Percentiles rank a stretch among this genome's conserved stretches.
These are phyloP conservation scores for Aureobasidium sp. DNA, from an alignment of 2,329 filamentous ascomycete species.

Conservation along the genomic window DNA sequence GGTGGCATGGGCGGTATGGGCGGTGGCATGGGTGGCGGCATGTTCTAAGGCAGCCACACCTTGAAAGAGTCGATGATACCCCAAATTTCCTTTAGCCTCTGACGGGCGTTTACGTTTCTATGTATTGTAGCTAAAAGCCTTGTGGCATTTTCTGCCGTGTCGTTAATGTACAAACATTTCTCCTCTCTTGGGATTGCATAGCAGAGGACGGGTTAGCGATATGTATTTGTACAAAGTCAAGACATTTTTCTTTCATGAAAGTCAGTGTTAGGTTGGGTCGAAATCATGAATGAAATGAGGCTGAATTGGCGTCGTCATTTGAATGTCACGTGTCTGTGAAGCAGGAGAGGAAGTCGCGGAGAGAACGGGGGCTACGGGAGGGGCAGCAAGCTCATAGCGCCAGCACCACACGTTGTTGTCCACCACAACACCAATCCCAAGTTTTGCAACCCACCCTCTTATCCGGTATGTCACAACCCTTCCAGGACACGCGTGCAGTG, in stretches of 20 bases:
- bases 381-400: neutral
- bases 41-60: conserved; percentile 45
- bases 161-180: conserved; percentile 12
- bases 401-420: neutral
- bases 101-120: conserved; percentile 2
- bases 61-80: conserved; percentile 13
- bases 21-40: conserved; percentile 56
- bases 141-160: conserved; percentile 11
- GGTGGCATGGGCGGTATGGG: conserved; percentile 57
- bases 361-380: neutral
- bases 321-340: neutral
- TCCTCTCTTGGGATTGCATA: conserved; percentile 9
- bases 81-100: conserved; percentile 8
- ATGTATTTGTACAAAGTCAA: neutral
- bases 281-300: neutral
- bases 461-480: neutral
- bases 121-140: conserved; percentile 13
- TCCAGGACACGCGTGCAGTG: neutral
- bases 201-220: neutral
- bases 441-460: neutral
- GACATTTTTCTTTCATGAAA: neutral
- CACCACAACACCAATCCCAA: conserved; percentile 2
- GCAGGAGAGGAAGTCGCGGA: neutral
- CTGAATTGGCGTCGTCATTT: neutral
- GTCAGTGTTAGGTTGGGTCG: neutral